phyloP scores from a whole-genome alignment of 108 stramenopile species.

The Cyclotella kingstonii region DNA sequence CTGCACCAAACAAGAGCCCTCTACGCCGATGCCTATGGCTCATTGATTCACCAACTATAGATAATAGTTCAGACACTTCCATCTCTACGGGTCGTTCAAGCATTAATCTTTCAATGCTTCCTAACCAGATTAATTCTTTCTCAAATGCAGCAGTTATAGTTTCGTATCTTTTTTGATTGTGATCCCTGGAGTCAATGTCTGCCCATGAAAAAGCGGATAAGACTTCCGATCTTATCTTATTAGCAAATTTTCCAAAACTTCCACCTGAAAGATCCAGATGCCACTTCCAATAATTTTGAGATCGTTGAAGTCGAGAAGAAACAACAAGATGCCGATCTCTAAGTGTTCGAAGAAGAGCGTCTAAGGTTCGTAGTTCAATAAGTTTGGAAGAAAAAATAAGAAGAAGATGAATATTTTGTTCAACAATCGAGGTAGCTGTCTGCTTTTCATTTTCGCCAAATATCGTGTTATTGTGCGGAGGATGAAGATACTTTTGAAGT shows the following conservation, averaged over 20 bases:
- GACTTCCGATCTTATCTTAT: neutral
- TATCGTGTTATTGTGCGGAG: neutral
- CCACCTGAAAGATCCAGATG: constrained; percentile 43
- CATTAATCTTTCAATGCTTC: constrained; percentile 46
- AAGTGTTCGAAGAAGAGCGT: constrained; percentile 59
- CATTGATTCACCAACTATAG: constrained; percentile 19
- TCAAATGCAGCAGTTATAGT: constrained; percentile 58
- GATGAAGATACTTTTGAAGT: constrained; percentile 18
- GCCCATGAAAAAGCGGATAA: constrained; percentile 1
- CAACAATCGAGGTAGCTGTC: constrained; percentile 11
- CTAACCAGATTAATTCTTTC: constrained; percentile 58
- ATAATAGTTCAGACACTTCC: constrained; percentile 30
- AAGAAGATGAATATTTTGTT: constrained; percentile 25
- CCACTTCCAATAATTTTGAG: constrained; percentile 60
- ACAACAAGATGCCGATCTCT: constrained; percentile 69
- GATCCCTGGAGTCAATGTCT: constrained; percentile 8
- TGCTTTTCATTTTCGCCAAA: neutral
- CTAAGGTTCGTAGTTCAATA: constrained; percentile 56
- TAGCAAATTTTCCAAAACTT: constrained; percentile 5
- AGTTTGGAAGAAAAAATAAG: constrained; percentile 30
- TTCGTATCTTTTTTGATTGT: constrained; percentile 27
- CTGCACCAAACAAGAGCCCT: constrained; percentile 3
- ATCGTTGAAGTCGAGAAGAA: constrained; percentile 51
- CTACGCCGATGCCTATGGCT: constrained; percentile 6
- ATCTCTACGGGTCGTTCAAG: constrained; percentile 54